Conservation (phyloP, 2,329 filamentous ascomycete species). For the Sporothrix brunneoviolacea region DNA sequence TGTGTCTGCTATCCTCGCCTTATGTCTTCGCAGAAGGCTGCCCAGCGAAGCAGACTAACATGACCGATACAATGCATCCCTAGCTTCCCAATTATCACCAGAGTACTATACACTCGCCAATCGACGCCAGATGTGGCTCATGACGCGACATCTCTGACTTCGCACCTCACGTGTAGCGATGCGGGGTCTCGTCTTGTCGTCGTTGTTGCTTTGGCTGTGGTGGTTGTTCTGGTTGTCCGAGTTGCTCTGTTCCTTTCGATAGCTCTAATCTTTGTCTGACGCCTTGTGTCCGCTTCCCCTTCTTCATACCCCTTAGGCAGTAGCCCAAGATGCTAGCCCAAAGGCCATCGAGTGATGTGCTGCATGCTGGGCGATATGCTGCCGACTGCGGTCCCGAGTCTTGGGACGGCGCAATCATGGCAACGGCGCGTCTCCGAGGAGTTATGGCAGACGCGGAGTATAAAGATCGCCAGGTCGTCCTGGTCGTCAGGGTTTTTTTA, state of each 20-base stretch:
- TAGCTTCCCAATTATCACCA: not conserved
- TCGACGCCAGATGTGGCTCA: not conserved
- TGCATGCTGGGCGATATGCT: slow-evolving; percentile 3
- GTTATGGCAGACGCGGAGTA: not conserved
- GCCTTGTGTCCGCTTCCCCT: too few relatives aligned
- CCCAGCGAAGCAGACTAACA: not conserved
- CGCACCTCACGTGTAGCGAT: slow-evolving; percentile 8
- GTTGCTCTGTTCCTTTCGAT: too few relatives aligned
- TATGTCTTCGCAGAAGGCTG: too few relatives aligned
- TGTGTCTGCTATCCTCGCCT: too few relatives aligned
- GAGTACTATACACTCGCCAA: not conserved
- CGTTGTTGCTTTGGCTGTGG: not conserved
- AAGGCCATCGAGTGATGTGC: not conserved
- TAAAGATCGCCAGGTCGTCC: not conserved
- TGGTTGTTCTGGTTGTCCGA: too few relatives aligned
- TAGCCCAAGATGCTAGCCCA: too few relatives aligned
- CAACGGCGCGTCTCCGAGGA: not conserved
- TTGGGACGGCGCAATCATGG: not conserved
- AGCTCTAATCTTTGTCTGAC: too few relatives aligned
- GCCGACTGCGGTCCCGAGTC: slow-evolving; percentile 8
- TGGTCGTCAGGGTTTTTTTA: not conserved
- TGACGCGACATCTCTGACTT: slow-evolving; percentile 6
- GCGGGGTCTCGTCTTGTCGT: not conserved
- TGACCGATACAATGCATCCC: not conserved
- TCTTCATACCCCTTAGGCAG: too few relatives aligned